These are phyloP conservation scores for Achlya hypogyna DNA, from an alignment of 352 stramenopile species.

Conservation along the genomic window DNA sequence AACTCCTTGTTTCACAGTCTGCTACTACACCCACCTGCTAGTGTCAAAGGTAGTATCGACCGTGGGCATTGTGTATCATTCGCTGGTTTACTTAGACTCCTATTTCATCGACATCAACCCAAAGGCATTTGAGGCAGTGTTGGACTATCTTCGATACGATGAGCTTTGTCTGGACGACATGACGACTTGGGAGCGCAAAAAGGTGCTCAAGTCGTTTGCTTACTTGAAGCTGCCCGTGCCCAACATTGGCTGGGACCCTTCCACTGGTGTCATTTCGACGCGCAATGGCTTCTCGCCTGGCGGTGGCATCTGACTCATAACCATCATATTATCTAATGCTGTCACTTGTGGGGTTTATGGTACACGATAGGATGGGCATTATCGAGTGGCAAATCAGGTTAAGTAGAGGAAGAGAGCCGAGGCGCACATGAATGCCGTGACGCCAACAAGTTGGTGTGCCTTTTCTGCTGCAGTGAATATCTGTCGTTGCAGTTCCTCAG, in stretches of 20 bases:
- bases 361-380: neutral
- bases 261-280: neutral
- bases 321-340: neutral
- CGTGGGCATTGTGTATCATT: neutral
- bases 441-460: neutral
- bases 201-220: constrained; percentile 13
- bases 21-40: neutral
- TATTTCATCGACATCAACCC: constrained; percentile 20
- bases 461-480: neutral
- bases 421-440: neutral
- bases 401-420: neutral
- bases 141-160: constrained; percentile 18
- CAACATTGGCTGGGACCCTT: constrained; percentile 10
- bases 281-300: neutral
- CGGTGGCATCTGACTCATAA: neutral
- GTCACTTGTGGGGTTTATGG: neutral
- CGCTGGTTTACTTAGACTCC: neutral
- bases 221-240: constrained; percentile 11
- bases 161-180: constrained; percentile 14
- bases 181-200: constrained; percentile 11
- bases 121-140: constrained; percentile 4
- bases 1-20: constrained; percentile 16
- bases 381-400: neutral
- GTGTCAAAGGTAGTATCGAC: neutral
- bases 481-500: neutral